phyloP scores from a whole-genome alignment of 768 basidiomycete genomes.

The Hypholoma fasciculare region DNA sequence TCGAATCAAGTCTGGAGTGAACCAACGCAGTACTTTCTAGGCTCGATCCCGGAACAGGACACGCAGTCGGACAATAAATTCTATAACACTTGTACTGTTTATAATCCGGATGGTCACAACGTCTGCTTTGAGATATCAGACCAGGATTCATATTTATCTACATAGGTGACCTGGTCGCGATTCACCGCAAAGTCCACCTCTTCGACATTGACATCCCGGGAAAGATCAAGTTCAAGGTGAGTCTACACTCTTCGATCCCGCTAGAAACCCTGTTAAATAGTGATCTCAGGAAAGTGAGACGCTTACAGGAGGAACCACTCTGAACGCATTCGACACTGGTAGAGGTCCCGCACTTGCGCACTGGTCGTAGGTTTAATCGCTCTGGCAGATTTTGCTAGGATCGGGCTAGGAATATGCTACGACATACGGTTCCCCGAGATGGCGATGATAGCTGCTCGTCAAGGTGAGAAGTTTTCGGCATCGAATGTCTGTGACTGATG shows the following conservation, averaged over 20 bases:
- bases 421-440: conserved; percentile 95
- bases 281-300: conserved; percentile 79
- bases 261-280: neutral
- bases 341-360: neutral
- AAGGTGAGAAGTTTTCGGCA: conserved; percentile 49
- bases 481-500: neutral
- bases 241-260: neutral
- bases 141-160: conserved; percentile 5
- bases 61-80: conserved; percentile 59
- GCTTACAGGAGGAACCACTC: conserved; percentile 69
- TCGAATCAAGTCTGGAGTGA: neutral
- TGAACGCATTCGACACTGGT: conserved; percentile 91
- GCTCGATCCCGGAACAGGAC: conserved; percentile 91
- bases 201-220: conserved; percentile 98
- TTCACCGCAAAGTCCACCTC: conserved; percentile 92
- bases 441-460: conserved; percentile 85
- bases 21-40: conserved; percentile 39
- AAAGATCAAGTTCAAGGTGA: conserved; percentile 85
- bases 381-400: conserved; percentile 84
- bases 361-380: neutral
- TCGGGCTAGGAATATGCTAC: conserved; percentile 96
- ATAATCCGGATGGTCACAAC: conserved; percentile 69
- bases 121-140: neutral
- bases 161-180: conserved; percentile 79
- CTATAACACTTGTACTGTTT: conserved; percentile 94